Base-by-base conservation (phyloP, 371 early-diverging fungal genomes). In the Mortierella polycephala region DNA sequence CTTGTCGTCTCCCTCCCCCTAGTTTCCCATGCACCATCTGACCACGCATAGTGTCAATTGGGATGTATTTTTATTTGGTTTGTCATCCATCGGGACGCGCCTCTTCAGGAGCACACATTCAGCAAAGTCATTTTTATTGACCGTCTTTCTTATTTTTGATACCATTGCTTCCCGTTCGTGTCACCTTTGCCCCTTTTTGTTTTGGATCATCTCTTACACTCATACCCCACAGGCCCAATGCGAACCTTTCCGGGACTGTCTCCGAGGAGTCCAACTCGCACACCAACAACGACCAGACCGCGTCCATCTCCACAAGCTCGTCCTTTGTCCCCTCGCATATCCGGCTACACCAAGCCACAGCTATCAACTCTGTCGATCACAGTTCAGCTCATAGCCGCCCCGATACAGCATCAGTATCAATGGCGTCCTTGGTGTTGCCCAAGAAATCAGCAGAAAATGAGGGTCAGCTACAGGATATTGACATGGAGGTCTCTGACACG, bases 401-500 rank as follows among this genome's bases (percentile, higher is more conserved):
- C 44, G 61, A 60, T 18, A 21, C 60, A 18, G 39, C 47, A 9
- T 59, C 61, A 18, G 47, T 58, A 0, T 64, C 64, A 16, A 58
- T 60, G 52, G 40, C 23, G 44, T 67, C 67, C 14, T 60, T 45
- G 12, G 50, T 44, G n/a, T 59, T 44, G 21, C 60, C 41, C 41
- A 42, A 50, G 23, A 23, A 20, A 52, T 14, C 52, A 8, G 46
- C 44, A 30, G 54, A 44, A 44, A n/a, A 60, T 41, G 46, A 16
- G 41, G 67, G 54, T 49, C 61, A 50, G 41, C 57, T 52, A 30
- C 50, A 57, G 16, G 70, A 69, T 52, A 69, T 69, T 57, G 64
- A 63, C 37, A 69, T 69, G 70, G 64, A 62, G 63, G 69, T 62
- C 51, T 63, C 70, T 46, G 67, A 53, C 44, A 53, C 53, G 16